Percentiles rank a stretch among this genome's conserved stretches.
These are phyloP conservation scores for Cyberlindnera xylosilytica DNA, from an alignment of 805 yeast genomes.

Conservation along the genomic window DNA sequence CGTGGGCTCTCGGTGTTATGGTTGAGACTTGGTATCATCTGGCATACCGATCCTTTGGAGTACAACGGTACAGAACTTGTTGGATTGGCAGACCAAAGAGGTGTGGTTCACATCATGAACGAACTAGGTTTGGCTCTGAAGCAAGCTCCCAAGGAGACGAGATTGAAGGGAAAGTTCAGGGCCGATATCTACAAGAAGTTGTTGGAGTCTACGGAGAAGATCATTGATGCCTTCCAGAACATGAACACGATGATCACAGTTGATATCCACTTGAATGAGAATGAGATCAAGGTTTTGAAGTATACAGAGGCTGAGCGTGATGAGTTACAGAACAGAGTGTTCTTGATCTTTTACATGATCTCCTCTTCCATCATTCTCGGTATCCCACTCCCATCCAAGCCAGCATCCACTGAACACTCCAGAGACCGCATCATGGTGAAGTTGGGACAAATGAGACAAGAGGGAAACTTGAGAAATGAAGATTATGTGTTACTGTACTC, in stretches of 20 bases:
- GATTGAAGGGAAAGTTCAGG: constrained; percentile 75
- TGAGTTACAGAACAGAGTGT: constrained; percentile 70
- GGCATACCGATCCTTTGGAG: constrained; percentile 73
- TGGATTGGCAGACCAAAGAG: constrained; percentile 28
- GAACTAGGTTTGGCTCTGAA: constrained; percentile 58
- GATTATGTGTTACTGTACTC: constrained; percentile 78
- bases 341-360: constrained; percentile 72
- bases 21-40: constrained; percentile 75
- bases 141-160: constrained; percentile 72
- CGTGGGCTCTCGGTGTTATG: constrained; percentile 65
- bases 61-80: constrained; percentile 27
- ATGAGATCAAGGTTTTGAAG: constrained; percentile 54
- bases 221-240: constrained; percentile 74
- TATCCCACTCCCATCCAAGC: constrained; percentile 71
- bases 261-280: constrained; percentile 49
- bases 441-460: constrained; percentile 53
- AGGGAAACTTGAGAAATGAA: constrained; percentile 47
- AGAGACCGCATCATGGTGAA: constrained; percentile 66
- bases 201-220: constrained; percentile 54
- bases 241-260: constrained; percentile 64
- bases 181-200: constrained; percentile 45
- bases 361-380: constrained; percentile 75
- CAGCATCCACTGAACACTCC: constrained; percentile 76
- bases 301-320: constrained; percentile 54
- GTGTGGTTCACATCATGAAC: constrained; percentile 52